phyloP scores from a whole-genome alignment of 1,284 basidiomycete genomes.

The Hymenochaete sp. region DNA sequence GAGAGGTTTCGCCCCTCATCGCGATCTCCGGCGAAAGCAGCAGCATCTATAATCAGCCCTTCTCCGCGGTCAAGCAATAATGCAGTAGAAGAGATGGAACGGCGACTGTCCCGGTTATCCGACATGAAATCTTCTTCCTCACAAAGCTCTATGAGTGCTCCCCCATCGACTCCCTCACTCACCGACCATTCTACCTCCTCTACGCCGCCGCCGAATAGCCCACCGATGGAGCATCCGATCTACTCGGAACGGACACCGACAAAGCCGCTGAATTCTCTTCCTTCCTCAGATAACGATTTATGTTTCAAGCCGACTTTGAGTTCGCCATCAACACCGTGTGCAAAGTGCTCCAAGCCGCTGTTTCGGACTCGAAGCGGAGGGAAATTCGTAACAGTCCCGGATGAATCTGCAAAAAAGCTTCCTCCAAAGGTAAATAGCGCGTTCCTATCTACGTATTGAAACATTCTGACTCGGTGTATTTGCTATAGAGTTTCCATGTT shows the following conservation, averaged over 20 bases:
- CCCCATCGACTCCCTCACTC: slow-evolving; percentile 50
- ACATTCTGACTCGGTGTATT: no score
- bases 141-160: slow-evolving; percentile 23
- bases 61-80: slow-evolving; percentile 10
- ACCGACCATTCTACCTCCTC: slow-evolving; percentile 51
- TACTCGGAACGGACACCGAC: slow-evolving; percentile 12
- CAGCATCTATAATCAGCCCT: slow-evolving; percentile 6
- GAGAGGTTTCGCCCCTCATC: slow-evolving; percentile 12
- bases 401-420: slow-evolving; percentile 34
- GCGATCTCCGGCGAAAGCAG: not conserved
- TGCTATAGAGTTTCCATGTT: slow-evolving; percentile 60
- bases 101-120: slow-evolving; percentile 4
- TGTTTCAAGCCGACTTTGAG: slow-evolving; percentile 24
- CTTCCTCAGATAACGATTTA: slow-evolving; percentile 15
- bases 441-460: no score
- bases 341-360: slow-evolving; percentile 48
- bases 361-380: slow-evolving; percentile 47
- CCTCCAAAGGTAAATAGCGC: no score
- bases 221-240: slow-evolving; percentile 22
- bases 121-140: slow-evolving; percentile 10
- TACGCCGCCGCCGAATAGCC: slow-evolving; percentile 40
- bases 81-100: slow-evolving; percentile 10
- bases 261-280: not conserved
- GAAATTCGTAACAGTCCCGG: slow-evolving; percentile 60
- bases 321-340: slow-evolving; percentile 29